phyloP scores from a whole-genome alignment of 2,329 filamentous ascomycete species.

The Grosmannia huntii region DNA sequence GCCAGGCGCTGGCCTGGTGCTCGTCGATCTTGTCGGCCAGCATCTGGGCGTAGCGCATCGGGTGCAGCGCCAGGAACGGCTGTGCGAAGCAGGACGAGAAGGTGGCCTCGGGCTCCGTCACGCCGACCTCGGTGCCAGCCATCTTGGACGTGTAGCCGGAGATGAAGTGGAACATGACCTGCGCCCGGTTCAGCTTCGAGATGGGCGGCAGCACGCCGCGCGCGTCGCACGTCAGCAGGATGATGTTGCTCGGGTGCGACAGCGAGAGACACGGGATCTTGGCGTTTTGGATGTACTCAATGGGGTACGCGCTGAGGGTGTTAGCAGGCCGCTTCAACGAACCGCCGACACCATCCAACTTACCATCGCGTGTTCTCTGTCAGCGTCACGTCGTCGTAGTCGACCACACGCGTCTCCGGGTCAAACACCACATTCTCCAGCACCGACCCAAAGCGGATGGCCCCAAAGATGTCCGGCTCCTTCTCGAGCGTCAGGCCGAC shows the following conservation, averaged over 20 bases:
- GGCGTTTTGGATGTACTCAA: constrained; percentile 97
- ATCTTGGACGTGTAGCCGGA: constrained; percentile 99
- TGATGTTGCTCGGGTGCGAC: constrained; percentile 90
- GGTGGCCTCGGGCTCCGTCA: constrained; percentile 93
- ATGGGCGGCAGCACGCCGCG: constrained; percentile 95
- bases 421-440: constrained; percentile 98
- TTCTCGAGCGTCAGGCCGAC: constrained; percentile 96
- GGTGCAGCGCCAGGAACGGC: constrained; percentile 96
- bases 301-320: constrained; percentile 70
- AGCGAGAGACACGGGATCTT: constrained; percentile 91
- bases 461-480: constrained; percentile 94
- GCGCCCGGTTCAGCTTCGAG: constrained; percentile 85
- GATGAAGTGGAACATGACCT: constrained; percentile 99
- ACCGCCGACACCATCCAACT: background rate
- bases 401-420: constrained; percentile 73
- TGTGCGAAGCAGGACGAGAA: constrained; percentile 99
- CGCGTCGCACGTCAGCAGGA: constrained; percentile 94
- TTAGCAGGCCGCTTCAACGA: too few relatives aligned
- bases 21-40: constrained; percentile 93
- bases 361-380: constrained; percentile 81
- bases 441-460: constrained; percentile 93
- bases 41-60: constrained; percentile 98
- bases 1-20: constrained; percentile 93
- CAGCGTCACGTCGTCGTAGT: constrained; percentile 90
- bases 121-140: constrained; percentile 94